phyloP scores from a whole-genome alignment of 1,284 basidiomycete genomes.

The Heliocybe sulcata region DNA sequence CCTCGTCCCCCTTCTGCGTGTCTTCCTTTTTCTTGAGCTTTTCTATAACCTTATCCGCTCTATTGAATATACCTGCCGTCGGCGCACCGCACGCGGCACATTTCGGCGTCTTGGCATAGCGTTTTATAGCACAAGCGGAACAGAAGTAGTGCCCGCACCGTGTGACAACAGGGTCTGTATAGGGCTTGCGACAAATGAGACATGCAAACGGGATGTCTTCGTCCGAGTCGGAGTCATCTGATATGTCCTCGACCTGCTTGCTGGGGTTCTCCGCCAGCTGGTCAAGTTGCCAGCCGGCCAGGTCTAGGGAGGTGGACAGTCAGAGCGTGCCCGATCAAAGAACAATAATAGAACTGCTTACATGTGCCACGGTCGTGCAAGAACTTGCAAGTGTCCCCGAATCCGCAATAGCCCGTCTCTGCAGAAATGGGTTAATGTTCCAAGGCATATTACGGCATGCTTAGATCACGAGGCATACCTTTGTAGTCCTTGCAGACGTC shows the following conservation, averaged over 20 bases:
- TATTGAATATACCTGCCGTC: constrained; percentile 93
- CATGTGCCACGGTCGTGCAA: constrained; percentile 85
- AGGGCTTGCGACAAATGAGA: constrained; percentile 90
- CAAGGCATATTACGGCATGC: not conserved
- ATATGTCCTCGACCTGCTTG: constrained; percentile 51
- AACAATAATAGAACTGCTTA: constrained; percentile 30
- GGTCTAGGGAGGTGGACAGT: constrained; percentile 51
- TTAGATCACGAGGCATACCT: constrained; percentile 42
- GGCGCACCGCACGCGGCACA: constrained; percentile 92
- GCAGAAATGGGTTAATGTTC: constrained; percentile 13
- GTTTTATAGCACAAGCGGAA: constrained; percentile 88
- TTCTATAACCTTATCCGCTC: constrained; percentile 77
- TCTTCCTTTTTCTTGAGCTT: constrained; percentile 64
- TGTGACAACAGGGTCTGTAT: constrained; percentile 92
- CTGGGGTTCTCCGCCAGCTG: constrained; percentile 66
- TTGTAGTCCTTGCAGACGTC: constrained; percentile 99
- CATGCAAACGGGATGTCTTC: constrained; percentile 98
- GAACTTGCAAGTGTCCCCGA: constrained; percentile 98
- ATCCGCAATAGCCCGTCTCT: constrained; percentile 99
- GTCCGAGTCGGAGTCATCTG: constrained; percentile 56
- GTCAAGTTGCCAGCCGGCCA: constrained; percentile 98
- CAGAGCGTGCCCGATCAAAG: constrained; percentile 10
- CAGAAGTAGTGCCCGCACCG: constrained; percentile 98
- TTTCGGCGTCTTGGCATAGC: constrained; percentile 91
- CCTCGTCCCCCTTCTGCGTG: constrained; percentile 33